Conservation (phyloP, 805 yeast genomes). For the Pichia heedii region DNA sequence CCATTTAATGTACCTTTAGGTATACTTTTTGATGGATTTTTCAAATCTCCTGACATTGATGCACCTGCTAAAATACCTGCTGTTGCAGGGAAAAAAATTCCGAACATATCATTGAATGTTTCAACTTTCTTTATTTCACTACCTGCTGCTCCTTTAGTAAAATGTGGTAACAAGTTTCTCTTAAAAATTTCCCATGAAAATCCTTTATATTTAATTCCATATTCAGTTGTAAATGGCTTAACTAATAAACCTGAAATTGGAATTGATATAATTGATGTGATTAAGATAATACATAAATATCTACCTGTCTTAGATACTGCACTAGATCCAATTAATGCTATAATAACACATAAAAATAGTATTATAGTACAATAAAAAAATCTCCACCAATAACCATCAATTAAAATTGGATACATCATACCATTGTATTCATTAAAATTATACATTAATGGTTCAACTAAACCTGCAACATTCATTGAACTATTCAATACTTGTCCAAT, state of each 20-base stretch:
- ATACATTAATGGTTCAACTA: conserved; percentile 79
- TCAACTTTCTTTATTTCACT: conserved; percentile 55
- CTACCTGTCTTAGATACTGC: conserved; percentile 79
- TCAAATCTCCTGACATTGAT: conserved; percentile 92
- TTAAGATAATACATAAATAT: conserved; percentile 54
- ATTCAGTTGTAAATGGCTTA: conserved; percentile 50
- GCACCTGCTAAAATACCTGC: conserved; percentile 99
- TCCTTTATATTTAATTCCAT: conserved; percentile 55
- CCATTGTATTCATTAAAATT: conserved; percentile 65
- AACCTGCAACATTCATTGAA: conserved; percentile 91
- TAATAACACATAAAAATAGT: conserved; percentile 58
- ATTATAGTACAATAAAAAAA: conserved; percentile 64
- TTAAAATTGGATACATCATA: conserved; percentile 46
- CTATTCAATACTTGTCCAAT: conserved; percentile 90
- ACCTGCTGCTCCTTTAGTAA: conserved; percentile 90
- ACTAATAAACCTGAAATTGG: conserved; percentile 70
- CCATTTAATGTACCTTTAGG: conserved; percentile 95
- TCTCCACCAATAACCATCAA: conserved; percentile 57
- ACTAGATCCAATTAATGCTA: conserved; percentile 74
- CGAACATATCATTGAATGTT: conserved; percentile 79
- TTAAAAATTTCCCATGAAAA: conserved; percentile 56
- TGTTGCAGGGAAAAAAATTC: conserved; percentile 95
- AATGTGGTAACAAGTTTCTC: conserved; percentile 66
- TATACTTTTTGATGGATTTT: conserved; percentile 77
- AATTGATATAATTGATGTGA: conserved; percentile 67